Percentiles rank a stretch among this genome's conserved stretches.
Conservation (phyloP, 495 filamentous ascomycete species). For the Recurvomyces mirabilis region DNA sequence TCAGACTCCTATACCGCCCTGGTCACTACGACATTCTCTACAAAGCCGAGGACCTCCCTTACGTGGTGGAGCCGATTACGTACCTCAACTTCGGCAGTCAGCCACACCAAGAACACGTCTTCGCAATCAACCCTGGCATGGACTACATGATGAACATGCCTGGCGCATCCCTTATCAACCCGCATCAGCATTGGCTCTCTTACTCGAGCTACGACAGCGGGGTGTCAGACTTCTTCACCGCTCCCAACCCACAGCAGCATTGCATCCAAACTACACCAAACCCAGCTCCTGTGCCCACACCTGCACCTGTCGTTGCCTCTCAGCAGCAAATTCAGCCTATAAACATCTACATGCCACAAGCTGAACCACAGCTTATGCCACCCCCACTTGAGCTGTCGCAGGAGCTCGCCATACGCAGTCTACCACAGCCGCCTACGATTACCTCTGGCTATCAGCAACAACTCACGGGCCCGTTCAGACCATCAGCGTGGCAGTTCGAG, state of each 20-base stretch:
- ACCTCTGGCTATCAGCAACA: slow-evolving; percentile 10
- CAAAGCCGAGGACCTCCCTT: slow-evolving; percentile 43
- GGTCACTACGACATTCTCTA: slow-evolving; percentile 96
- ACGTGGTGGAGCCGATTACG: slow-evolving; percentile 1
- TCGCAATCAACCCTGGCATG: slow-evolving; percentile 3
- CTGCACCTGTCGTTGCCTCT: slow-evolving; percentile 6
- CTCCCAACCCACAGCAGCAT: slow-evolving; percentile 10
- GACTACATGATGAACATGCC: slow-evolving; percentile 20
- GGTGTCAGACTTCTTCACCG: slow-evolving; percentile 14
- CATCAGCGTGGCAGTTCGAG: slow-evolving; percentile 26
- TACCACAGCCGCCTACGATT: slow-evolving; percentile 9
- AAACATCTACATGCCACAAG: slow-evolving; percentile 10
- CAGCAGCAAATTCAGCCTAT: slow-evolving; percentile 16
- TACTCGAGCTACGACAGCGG: slow-evolving; percentile 10
- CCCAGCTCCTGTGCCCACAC: slow-evolving; percentile 8
- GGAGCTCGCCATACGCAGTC: slow-evolving; percentile 16
- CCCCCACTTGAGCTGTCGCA: slow-evolving; percentile 15
- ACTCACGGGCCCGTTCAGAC: slow-evolving; percentile 16
- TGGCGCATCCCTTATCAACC: slow-evolving; percentile 20
- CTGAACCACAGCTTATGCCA: slow-evolving; percentile 5
- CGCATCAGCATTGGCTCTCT: slow-evolving; percentile 14
- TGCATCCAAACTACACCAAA: slow-evolving; percentile 9
- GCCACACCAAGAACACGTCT: slow-evolving; percentile 11
- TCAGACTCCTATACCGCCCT: slow-evolving; percentile 57
- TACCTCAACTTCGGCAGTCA: slow-evolving; percentile 18